phyloP scores from a whole-genome alignment of 306 rosid species.

The Arachis stenosperma region DNA sequence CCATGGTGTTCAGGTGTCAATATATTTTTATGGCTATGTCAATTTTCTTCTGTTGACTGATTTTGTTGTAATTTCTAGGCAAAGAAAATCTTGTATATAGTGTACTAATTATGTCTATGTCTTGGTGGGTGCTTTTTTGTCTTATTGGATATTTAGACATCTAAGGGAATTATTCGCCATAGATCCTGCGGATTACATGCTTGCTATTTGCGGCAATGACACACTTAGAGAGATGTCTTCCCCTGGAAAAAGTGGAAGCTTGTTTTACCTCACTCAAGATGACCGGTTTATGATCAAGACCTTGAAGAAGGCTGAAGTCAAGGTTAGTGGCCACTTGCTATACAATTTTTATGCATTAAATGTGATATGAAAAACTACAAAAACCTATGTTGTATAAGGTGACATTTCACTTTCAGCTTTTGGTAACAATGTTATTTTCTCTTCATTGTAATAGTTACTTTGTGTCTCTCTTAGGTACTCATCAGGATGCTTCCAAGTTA shows the following conservation, averaged over 20 bases:
- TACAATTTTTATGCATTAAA: constrained; percentile 32
- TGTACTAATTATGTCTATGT: constrained; percentile 32
- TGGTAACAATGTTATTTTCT: constrained; percentile 16
- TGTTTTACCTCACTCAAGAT: constrained; percentile 61
- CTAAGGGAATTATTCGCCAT: constrained; percentile 59
- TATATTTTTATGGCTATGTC: not conserved
- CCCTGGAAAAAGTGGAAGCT: constrained; percentile 64
- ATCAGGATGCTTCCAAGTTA: constrained; percentile 62
- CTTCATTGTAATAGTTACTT: constrained; percentile 34
- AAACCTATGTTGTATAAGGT: constrained; percentile 27
- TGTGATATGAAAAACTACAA: not conserved
- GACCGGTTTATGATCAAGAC: constrained; percentile 59
- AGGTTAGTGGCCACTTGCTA: constrained; percentile 49
- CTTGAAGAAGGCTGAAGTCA: constrained; percentile 63
- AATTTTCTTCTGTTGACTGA: not conserved
- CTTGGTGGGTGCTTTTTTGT: constrained; percentile 38
- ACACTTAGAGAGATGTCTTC: constrained; percentile 60
- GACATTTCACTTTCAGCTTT: constrained; percentile 36
- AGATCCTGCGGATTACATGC: constrained; percentile 64
- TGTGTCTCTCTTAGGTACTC: constrained; percentile 55
- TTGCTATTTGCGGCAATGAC: constrained; percentile 59
- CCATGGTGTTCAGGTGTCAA: constrained; percentile 57
- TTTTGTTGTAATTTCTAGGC: constrained; percentile 13
- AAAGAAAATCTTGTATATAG: constrained; percentile 4
- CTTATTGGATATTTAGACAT: constrained; percentile 48